Percentiles rank a stretch among this genome's conserved stretches.
Conservation (phyloP, 2,329 filamentous ascomycete genomes). For the Fusarium sp. region DNA sequence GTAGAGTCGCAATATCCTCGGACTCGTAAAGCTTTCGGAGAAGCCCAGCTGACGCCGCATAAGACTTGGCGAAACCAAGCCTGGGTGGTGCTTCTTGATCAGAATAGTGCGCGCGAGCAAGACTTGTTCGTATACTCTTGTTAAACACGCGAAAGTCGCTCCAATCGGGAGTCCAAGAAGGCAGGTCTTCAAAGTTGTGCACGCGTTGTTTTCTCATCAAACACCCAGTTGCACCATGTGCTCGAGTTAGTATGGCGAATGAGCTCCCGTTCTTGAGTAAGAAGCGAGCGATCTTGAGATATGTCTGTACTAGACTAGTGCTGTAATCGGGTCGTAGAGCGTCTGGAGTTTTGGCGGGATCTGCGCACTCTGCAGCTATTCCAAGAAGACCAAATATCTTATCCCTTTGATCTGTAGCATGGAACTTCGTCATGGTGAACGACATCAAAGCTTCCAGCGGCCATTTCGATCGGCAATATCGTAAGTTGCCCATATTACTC, state of each 20-base stretch:
- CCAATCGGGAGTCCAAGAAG: constrained; percentile 3
- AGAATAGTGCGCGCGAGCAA: neutral
- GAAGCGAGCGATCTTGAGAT: neutral
- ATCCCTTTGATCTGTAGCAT: constrained; percentile 5
- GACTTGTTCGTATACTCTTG: constrained; percentile 1
- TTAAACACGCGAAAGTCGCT: neutral
- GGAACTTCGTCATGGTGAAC: constrained; percentile 1
- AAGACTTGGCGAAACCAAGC: neutral
- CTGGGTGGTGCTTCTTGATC: neutral
- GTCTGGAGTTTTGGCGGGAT: neutral
- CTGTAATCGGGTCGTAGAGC: neutral
- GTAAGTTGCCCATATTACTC: neutral
- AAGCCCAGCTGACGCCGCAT: neutral
- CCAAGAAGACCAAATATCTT: constrained; percentile 2
- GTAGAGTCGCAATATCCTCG: neutral
- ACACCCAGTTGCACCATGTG: neutral
- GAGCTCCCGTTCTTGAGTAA: neutral
- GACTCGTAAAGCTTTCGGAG: neutral
- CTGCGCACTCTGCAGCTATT: neutral
- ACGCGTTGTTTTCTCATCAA: neutral
- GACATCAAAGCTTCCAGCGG: constrained; percentile 9
- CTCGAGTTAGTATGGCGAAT: neutral
- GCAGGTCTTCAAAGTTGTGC: neutral
- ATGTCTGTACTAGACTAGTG: neutral
- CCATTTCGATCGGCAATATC: neutral